These are phyloP conservation scores for Suillus discolor DNA, from an alignment of 768 basidiomycete genomes.

Conservation along the genomic window DNA sequence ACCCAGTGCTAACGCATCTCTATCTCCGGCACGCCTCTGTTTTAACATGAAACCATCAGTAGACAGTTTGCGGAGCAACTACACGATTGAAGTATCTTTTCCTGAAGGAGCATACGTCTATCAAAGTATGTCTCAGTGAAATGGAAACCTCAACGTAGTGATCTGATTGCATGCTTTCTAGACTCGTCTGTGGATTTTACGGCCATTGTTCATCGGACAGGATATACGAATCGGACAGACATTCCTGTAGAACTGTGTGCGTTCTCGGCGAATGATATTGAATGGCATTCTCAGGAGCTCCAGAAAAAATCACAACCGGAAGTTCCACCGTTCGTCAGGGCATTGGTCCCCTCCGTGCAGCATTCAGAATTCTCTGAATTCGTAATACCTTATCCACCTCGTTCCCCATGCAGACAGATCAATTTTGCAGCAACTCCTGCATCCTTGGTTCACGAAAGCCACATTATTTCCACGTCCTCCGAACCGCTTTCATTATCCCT, in stretches of 20 bases:
- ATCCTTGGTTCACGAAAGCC: neutral
- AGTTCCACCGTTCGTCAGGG: neutral
- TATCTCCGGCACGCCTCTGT: neutral
- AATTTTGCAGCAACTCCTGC: constrained; percentile 12
- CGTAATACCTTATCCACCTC: neutral
- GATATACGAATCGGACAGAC: constrained; percentile 12
- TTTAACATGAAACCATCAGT: neutral
- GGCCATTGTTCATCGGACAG: constrained; percentile 5
- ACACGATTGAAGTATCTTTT: constrained; percentile 8
- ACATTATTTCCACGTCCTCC: constrained; percentile 1
- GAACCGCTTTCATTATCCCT: constrained; percentile 6
- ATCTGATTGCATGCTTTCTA: neutral
- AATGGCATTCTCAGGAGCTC: neutral
- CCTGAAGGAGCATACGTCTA: neutral
- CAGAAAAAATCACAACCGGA: neutral
- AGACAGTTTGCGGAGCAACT: constrained; percentile 10
- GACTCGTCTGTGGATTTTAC: constrained; percentile 4
- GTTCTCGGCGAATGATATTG: no score
- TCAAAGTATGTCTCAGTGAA: neutral
- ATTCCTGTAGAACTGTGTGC: neutral
- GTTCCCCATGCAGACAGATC: neutral
- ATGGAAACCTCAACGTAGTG: neutral
- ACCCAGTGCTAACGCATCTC: neutral
- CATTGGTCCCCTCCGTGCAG: constrained; percentile 7
- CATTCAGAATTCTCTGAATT: neutral